These are phyloP conservation scores for Leccinum brunneo-olivaceum DNA, from an alignment of 1,284 basidiomycete species.

Conservation along the genomic window DNA sequence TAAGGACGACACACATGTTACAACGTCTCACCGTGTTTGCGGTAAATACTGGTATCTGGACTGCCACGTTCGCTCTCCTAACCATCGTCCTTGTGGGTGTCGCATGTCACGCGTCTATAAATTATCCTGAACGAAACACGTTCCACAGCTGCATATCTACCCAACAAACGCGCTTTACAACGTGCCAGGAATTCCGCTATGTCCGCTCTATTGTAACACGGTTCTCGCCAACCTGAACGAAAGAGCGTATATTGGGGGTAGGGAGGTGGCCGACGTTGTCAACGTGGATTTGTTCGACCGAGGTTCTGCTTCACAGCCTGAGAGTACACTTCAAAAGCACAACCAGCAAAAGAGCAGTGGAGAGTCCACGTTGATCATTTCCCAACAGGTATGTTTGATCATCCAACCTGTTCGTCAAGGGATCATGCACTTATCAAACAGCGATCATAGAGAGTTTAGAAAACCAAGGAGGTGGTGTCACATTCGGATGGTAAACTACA, in stretches of 20 bases:
- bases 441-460: neutral
- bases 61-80: slow-evolving; percentile 13
- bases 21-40: slow-evolving; percentile 14
- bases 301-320: neutral
- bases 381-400: neutral
- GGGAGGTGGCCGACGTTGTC: neutral
- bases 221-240: slow-evolving; percentile 15
- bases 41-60: slow-evolving; percentile 15
- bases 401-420: neutral
- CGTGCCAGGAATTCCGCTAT: slow-evolving; percentile 4
- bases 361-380: neutral
- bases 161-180: slow-evolving; percentile 1
- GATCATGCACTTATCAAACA: neutral
- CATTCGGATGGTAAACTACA: too few species aligned
- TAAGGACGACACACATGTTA: slow-evolving; percentile 8
- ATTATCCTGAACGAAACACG: neutral
- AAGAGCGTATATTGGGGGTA: slow-evolving; percentile 9
- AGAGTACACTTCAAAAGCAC: neutral
- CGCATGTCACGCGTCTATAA: accelerated
- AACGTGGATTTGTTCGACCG: neutral
- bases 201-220: slow-evolving; percentile 13
- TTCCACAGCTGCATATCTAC: neutral
- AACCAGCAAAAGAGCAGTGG: neutral
- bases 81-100: slow-evolving; percentile 10
- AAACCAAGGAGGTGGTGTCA: neutral